These are phyloP conservation scores for Ustilago loliicola DNA, from an alignment of 1,284 basidiomycete genomes.

Conservation along the genomic window DNA sequence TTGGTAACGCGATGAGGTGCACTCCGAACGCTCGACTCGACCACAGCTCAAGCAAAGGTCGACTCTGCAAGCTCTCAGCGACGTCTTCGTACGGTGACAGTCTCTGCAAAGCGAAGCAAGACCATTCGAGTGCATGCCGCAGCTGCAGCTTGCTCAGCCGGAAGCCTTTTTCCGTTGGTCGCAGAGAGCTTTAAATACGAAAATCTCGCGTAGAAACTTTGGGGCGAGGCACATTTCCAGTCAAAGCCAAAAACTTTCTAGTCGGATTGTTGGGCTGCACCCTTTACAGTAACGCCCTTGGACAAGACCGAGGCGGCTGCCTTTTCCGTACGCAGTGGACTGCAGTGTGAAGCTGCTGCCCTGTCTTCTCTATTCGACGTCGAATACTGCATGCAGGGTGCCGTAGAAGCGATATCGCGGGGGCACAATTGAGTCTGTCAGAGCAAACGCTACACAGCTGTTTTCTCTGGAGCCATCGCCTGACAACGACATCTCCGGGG, in stretches of 20 bases:
- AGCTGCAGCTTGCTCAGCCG: neutral
- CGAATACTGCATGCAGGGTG: constrained; percentile 6
- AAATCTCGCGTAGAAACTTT: constrained; percentile 26
- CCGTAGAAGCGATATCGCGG: no score
- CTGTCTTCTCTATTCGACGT: neutral
- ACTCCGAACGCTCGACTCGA: neutral
- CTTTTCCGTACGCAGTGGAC: no score
- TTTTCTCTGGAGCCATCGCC: neutral
- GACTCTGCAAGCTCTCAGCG: no score
- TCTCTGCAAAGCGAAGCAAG: no score
- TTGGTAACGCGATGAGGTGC: neutral
- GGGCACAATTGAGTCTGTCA: no score
- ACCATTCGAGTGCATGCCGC: neutral
- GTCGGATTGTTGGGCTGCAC: constrained; percentile 22
- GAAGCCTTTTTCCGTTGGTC: neutral
- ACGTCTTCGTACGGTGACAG: no score
- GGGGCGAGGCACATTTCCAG: constrained; percentile 19
- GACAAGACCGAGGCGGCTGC: no score
- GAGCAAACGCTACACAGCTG: no score
- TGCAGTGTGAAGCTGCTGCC: no score
- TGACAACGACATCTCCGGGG: constrained; percentile 27
- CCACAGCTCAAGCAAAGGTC: no score
- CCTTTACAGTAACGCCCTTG: no score
- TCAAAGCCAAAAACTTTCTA: neutral
- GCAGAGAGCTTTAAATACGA: neutral